These are phyloP conservation scores for Hymenoscyphus occultus DNA, from an alignment of 2,329 filamentous ascomycete species.

Conservation along the genomic window DNA sequence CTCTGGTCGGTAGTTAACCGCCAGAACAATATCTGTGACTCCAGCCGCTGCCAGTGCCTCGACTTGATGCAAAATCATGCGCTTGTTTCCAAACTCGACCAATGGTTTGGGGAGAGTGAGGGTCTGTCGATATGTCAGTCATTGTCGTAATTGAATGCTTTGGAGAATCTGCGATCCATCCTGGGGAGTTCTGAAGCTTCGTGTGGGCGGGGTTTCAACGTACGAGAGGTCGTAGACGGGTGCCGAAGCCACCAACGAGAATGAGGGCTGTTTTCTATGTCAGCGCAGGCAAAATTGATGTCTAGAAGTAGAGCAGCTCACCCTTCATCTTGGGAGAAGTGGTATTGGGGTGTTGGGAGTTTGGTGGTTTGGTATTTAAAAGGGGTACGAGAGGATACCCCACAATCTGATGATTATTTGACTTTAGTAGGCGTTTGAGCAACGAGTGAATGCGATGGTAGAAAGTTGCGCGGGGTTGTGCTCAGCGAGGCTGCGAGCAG, in stretches of 20 bases:
- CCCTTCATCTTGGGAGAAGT: conserved; percentile 13
- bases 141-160: conserved; percentile 29
- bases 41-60: conserved; percentile 90
- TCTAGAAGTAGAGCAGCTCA: not conserved
- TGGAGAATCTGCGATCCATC: conserved; percentile 17
- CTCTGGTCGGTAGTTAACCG: conserved; percentile 98
- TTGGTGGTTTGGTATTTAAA: conserved; percentile 3
- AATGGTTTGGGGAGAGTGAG: conserved; percentile 95
- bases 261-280: conserved; percentile 68
- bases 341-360: not conserved
- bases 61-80: conserved; percentile 98
- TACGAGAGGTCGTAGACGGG: conserved; percentile 93
- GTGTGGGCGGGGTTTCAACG: conserved; percentile 38
- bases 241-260: conserved; percentile 98
- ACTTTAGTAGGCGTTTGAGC: not conserved
- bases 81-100: conserved; percentile 97
- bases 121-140: conserved; percentile 56
- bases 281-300: conserved; percentile 16
- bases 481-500: not conserved
- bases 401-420: conserved; percentile 1
- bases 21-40: conserved; percentile 95
- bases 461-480: not conserved
- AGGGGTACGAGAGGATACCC: conserved; percentile 8
- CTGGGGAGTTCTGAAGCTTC: conserved; percentile 24
- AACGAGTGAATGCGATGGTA: not conserved